Conservation (phyloP, 225 moss, liverwort and hornwort species). For the Sphagnum tenellum region DNA sequence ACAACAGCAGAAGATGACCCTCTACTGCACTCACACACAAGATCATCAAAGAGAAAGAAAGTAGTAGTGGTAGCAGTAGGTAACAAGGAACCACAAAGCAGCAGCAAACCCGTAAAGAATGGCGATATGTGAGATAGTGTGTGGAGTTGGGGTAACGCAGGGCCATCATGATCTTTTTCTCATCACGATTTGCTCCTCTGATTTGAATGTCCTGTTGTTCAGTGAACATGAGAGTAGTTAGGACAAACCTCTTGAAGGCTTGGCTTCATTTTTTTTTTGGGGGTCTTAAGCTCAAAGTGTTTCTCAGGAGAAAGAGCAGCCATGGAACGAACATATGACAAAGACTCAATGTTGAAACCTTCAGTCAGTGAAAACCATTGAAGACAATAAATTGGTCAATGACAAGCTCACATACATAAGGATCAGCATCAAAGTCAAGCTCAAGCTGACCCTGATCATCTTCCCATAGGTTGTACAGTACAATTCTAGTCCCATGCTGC, state of each 20-base stretch:
- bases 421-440: slow-evolving; percentile 70
- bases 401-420: slow-evolving; percentile 22
- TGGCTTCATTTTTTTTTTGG: too few species aligned
- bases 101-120: slow-evolving; percentile 48
- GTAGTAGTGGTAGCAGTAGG: too few species aligned
- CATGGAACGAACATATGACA: too few species aligned
- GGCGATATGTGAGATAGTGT: slow-evolving; percentile 43
- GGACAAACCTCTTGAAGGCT: neutral
- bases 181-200: slow-evolving; percentile 55
- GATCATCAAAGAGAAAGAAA: too few species aligned
- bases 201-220: slow-evolving; percentile 61
- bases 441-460: slow-evolving; percentile 75
- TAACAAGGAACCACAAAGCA: too few species aligned
- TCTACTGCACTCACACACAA: too few species aligned
- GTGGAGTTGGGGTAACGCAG: slow-evolving; percentile 35
- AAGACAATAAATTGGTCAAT: neutral
- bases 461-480: slow-evolving; percentile 79
- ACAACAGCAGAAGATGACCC: too few species aligned
- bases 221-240: neutral
- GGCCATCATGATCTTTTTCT: slow-evolving; percentile 43
- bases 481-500: slow-evolving; percentile 65
- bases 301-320: too few species aligned
- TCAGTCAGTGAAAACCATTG: too few species aligned
- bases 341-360: too few species aligned
- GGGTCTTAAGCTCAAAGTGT: neutral